Evolutionary conservation across 176 grass and related monocot genomes (phyloP).

Genomic region (Triticum urartu): DNA sequence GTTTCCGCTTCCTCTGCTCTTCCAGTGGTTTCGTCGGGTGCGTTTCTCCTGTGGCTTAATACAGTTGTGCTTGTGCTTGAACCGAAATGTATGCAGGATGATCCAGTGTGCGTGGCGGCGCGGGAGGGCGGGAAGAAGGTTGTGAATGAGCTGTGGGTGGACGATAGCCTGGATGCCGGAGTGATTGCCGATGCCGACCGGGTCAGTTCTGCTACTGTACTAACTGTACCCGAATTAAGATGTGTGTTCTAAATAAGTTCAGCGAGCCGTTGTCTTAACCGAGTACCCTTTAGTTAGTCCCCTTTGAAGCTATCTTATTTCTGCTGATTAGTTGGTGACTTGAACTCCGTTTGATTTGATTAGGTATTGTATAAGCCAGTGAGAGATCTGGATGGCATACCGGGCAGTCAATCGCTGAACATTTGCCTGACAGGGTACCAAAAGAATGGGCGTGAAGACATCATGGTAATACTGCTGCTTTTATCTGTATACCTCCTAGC

Average conservation of each 20-base stretch:
- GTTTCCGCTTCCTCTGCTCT: not conserved
- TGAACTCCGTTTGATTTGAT: not conserved
- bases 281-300: not conserved
- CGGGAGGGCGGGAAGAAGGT: constrained; percentile 59
- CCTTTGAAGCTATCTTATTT: not conserved
- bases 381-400: constrained; percentile 76
- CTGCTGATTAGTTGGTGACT: not conserved
- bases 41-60: not conserved
- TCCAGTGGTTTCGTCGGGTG: not conserved
- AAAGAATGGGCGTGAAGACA: constrained; percentile 64
- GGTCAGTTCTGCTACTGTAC: constrained; percentile 30
- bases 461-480: constrained; percentile 60
- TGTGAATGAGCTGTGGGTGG: constrained; percentile 77
- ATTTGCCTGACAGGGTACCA: constrained; percentile 95
- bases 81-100: constrained; percentile 41
- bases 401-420: constrained; percentile 54
- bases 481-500: not conserved
- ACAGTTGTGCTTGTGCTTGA: not conserved
- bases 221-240: not conserved
- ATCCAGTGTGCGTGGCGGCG: constrained; percentile 67
- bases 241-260: not conserved
- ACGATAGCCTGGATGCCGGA: constrained; percentile 58
- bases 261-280: not conserved
- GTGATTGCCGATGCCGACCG: constrained; percentile 49
- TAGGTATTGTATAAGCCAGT: constrained; percentile 63